Conservation (phyloP, 2,329 filamentous ascomycete species). For the Neonectria coccinea region DNA sequence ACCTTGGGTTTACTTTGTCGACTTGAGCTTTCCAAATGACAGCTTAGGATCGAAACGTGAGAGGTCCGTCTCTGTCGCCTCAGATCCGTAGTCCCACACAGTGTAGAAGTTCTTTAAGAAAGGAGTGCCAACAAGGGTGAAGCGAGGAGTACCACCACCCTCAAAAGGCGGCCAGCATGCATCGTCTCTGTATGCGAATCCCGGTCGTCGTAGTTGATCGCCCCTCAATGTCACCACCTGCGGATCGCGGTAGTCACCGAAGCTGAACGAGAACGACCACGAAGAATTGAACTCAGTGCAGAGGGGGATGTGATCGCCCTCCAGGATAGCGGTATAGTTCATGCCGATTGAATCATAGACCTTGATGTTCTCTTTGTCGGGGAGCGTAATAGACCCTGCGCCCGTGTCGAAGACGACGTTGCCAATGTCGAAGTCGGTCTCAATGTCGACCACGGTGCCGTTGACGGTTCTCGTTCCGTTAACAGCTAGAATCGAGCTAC, state of each 20-base stretch:
- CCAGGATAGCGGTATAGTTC: conserved; percentile 50
- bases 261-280: conserved; percentile 49
- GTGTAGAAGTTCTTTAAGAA: conserved; percentile 51
- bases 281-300: conserved; percentile 53
- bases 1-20: background rate
- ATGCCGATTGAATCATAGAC: conserved; percentile 52
- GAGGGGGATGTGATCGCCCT: conserved; percentile 46
- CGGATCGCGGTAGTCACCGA: conserved; percentile 37
- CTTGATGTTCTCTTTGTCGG: conserved; percentile 38
- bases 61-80: conserved; percentile 18
- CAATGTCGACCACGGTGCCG: conserved; percentile 28
- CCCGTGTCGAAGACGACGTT: conserved; percentile 52
- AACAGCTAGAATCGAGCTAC: conserved; percentile 32
- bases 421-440: conserved; percentile 25
- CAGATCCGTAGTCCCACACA: conserved; percentile 49
- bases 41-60: conserved; percentile 35
- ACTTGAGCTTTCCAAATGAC: conserved; percentile 42
- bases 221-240: conserved; percentile 48
- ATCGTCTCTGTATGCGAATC: conserved; percentile 49
- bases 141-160: conserved; percentile 36
- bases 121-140: conserved; percentile 49
- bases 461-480: conserved; percentile 31
- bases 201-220: conserved; percentile 48
- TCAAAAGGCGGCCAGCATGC: conserved; percentile 54
- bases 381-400: conserved; percentile 45